These are phyloP conservation scores for Aureobasidium sp. DNA, from an alignment of 2,329 filamentous ascomycete species.

Conservation along the genomic window DNA sequence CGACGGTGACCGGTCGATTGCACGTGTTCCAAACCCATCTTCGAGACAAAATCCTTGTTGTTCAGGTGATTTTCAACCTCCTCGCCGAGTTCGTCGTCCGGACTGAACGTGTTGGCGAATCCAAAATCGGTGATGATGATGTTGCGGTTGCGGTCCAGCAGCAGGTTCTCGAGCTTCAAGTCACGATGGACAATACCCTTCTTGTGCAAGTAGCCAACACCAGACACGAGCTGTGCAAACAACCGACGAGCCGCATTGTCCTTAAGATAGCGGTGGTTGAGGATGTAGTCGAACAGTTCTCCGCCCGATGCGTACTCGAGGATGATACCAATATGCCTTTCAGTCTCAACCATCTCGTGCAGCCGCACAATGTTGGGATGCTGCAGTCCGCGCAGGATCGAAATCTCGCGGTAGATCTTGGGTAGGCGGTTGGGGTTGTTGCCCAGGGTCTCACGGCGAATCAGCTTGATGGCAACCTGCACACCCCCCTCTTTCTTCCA, in stretches of 20 bases:
- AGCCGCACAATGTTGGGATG: conserved; percentile 96
- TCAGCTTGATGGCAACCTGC: conserved; percentile 93
- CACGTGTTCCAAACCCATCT: conserved; percentile 72
- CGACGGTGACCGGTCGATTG: conserved; percentile 60
- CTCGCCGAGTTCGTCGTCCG: conserved; percentile 75
- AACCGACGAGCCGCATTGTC: conserved; percentile 82
- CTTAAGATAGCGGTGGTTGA: conserved; percentile 94
- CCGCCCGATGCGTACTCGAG: conserved; percentile 96
- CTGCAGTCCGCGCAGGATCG: conserved; percentile 76
- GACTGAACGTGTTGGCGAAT: conserved; percentile 95
- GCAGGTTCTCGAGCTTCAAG: conserved; percentile 88
- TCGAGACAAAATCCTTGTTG: conserved; percentile 82
- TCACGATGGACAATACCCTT: conserved; percentile 98
- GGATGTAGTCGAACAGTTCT: conserved; percentile 95
- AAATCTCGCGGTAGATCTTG: conserved; percentile 96
- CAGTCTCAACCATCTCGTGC: conserved; percentile 97
- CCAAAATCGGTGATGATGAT: conserved; percentile 99
- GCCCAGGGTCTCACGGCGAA: conserved; percentile 82
- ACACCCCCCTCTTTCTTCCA: conserved; percentile 95
- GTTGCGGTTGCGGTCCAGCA: conserved; percentile 92
- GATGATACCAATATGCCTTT: conserved; percentile 95
- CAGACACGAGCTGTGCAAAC: conserved; percentile 92
- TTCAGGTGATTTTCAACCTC: conserved; percentile 82
- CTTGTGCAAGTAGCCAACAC: conserved; percentile 94
- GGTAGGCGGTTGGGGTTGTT: conserved; percentile 80